Evolutionary conservation across 805 yeast genomes (phyloP).

Genomic region (Schizosaccharomyces lindneri): DNA sequence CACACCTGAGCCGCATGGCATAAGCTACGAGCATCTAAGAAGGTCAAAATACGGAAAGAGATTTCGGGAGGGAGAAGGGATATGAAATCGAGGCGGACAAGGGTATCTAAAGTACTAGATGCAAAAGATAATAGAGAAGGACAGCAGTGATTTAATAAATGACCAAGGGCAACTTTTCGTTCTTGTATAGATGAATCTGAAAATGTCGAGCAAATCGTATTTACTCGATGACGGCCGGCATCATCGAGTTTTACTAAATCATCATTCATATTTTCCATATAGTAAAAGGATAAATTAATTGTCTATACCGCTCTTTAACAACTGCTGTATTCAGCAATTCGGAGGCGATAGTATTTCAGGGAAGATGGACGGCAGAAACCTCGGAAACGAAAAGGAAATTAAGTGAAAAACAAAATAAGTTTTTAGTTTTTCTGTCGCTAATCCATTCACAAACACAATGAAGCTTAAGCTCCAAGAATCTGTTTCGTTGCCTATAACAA

Average conservation of each 20-base stretch:
- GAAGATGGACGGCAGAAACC: too few relatives aligned
- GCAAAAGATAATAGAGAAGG: conserved; percentile 82
- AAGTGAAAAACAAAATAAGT: too few relatives aligned
- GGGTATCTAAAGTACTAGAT: conserved; percentile 48
- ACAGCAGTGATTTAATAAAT: conserved; percentile 71
- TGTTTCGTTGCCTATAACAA: too few relatives aligned
- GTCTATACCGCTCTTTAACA: too few relatives aligned
- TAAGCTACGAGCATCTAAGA: conserved; percentile 75
- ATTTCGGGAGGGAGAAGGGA: conserved; percentile 67
- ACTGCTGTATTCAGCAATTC: too few relatives aligned
- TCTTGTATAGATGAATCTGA: conserved; percentile 47
- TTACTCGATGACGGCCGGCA: background rate
- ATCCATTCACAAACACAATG: too few relatives aligned
- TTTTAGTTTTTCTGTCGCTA: too few relatives aligned
- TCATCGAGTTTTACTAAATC: background rate
- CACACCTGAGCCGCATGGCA: conserved; percentile 88
- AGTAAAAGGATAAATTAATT: too few relatives aligned
- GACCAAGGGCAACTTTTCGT: conserved; percentile 54
- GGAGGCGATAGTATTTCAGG: too few relatives aligned
- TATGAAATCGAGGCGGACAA: conserved; percentile 74
- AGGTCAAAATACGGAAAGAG: conserved; percentile 61
- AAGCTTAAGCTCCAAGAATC: too few relatives aligned
- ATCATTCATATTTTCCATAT: background rate
- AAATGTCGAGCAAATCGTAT: conserved; percentile 50
- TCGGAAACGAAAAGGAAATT: too few relatives aligned